Evolutionary conservation across 176 grass and related monocot species (phyloP), one percentile per base, ranked within the genome.

Genomic region (Avena sativa): DNA sequence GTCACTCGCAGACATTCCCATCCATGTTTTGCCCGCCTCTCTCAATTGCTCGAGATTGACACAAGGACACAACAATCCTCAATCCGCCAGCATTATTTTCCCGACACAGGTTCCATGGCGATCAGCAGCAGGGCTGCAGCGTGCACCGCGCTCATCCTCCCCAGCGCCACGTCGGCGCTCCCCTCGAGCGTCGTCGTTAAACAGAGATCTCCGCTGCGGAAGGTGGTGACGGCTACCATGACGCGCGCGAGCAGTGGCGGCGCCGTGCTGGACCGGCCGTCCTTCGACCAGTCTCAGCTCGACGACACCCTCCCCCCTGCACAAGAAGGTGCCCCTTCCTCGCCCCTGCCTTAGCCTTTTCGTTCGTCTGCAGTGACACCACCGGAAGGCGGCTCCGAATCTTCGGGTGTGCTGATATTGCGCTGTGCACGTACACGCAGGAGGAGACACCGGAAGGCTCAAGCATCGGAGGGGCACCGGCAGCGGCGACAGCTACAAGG

Each of bases 241-340:
- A 38, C 50, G 14, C 43, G 11, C 9, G 85, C 76, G 55, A 69
- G 12, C 66, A 14, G 71, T n/a, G 83, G 71, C 67, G 92, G 79
- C 74, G 73, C 79, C 43, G 66, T 91, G 48, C 84, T 97, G 82
- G 95, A 95, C 32, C 79, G 57, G 61, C 91, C 91, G 83, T 55
- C 89, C 36, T 92, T 90, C 62, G 93, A 89, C 50, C 89, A 91
- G 84, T 92, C 91, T 57, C 89, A 89, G 85, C 77, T 98, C 17
- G 93, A 91, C 17, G 93, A 91, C 12, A 19, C 74, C 26, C 55
- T 85, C 13, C 95, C 91, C 9, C 55, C 71, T 53, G 34, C 61
- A 23, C 49, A 89, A 81, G 95, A 91, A 93, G 95, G 94, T 96
- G 84, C 40, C 34, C 11, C 6, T 16, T 12, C 57, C 44, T 43